Conservation (phyloP, 257 asterid species). For the Solanum pinnatisectum region DNA sequence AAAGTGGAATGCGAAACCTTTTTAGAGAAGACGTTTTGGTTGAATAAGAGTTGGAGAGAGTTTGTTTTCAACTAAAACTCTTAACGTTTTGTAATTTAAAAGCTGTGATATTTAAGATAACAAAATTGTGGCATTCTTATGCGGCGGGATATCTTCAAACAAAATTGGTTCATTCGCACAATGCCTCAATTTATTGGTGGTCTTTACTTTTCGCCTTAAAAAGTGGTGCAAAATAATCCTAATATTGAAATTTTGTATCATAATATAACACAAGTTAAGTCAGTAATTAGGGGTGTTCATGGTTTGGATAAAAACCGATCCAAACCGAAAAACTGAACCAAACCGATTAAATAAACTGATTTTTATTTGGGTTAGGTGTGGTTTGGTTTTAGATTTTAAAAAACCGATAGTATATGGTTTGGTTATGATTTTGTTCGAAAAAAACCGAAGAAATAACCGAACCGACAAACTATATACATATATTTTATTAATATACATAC, state of each 20-base stretch:
- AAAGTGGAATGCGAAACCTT: not conserved
- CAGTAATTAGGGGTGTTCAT: too few relatives aligned
- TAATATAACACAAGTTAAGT: too few relatives aligned
- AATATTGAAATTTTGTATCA: not conserved
- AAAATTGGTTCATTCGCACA: not conserved
- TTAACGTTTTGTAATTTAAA: not conserved
- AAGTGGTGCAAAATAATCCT: not conserved
- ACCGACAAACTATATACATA: too few relatives aligned
- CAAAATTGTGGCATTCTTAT: not conserved
- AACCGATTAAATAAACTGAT: too few relatives aligned
- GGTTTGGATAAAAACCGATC: too few relatives aligned
- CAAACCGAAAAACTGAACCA: too few relatives aligned
- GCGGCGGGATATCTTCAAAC: not conserved
- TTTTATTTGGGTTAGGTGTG: too few relatives aligned
- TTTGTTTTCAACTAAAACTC: constrained; percentile 3
- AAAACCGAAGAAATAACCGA: too few relatives aligned
- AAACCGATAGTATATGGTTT: too few relatives aligned
- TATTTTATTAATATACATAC: too few relatives aligned
- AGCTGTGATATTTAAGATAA: not conserved
- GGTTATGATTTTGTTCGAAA: too few relatives aligned
- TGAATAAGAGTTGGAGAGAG: not conserved
- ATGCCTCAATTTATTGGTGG: not conserved
- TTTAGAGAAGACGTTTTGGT: not conserved
- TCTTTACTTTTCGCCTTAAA: not conserved
- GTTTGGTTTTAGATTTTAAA: too few relatives aligned